A percentile compares a stretch with the other conserved stretches of the same genome.
Conservation (phyloP, 2,329 filamentous ascomycete genomes). For the Blastomyces silverae region DNA sequence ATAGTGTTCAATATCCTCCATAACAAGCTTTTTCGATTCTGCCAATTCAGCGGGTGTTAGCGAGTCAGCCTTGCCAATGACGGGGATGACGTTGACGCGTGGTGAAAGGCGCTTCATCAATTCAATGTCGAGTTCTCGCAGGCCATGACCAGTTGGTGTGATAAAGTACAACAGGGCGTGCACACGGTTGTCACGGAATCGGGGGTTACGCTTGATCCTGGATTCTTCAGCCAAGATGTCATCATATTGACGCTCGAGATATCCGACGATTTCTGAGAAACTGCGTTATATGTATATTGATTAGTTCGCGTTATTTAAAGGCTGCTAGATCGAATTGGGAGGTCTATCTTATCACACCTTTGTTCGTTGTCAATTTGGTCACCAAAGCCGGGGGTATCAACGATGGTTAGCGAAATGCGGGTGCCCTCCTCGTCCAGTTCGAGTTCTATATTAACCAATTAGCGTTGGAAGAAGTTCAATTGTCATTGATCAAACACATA, state of each 20-base stretch:
- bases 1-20: constrained; percentile 99
- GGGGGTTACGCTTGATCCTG: constrained; percentile 99
- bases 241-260: constrained; percentile 98
- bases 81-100: constrained; percentile 96
- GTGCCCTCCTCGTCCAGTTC: constrained; percentile 98
- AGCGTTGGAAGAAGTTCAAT: constrained; percentile 29
- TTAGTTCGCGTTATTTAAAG: constrained; percentile 21
- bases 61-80: constrained; percentile 97
- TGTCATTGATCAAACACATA: constrained; percentile 12
- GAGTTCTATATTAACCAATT: constrained; percentile 54
- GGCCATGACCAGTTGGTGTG: constrained; percentile 92
- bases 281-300: constrained; percentile 41
- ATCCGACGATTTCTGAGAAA: constrained; percentile 96
- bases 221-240: constrained; percentile 99
- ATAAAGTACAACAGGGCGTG: constrained; percentile 99
- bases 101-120: constrained; percentile 98
- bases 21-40: constrained; percentile 99
- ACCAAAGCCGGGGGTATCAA: constrained; percentile 96
- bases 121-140: constrained; percentile 98
- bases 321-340: background rate
- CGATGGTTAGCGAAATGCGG: constrained; percentile 94
- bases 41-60: constrained; percentile 93
- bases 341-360: constrained; percentile 53
- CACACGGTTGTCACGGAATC: constrained; percentile 98
- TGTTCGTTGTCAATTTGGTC: constrained; percentile 99